A percentile compares a stretch with the other conserved stretches of the same genome.
Conservation (phyloP, 805 yeast species). For the Groenewaldozyma salmanticensis region DNA sequence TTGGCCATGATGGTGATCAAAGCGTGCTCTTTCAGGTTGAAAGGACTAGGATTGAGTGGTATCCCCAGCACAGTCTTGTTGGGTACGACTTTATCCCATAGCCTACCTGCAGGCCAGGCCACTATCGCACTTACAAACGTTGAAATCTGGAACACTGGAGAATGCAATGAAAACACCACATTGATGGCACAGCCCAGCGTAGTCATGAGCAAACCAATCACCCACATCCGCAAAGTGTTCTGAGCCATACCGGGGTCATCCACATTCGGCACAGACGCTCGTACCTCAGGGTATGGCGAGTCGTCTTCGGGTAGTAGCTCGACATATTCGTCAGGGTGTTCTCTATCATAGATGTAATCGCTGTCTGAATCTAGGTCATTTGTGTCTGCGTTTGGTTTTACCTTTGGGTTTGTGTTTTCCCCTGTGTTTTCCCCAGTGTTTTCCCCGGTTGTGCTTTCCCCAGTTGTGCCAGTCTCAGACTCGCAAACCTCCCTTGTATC, state of each 20-base stretch:
- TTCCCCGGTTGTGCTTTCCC: background rate
- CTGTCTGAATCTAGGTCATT: background rate
- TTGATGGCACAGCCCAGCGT: slow-evolving; percentile 51
- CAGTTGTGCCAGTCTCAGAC: background rate
- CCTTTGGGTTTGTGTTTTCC: background rate
- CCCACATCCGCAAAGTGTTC: slow-evolving; percentile 49
- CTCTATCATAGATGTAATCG: background rate
- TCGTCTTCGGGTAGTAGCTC: slow-evolving; percentile 20
- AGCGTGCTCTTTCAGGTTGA: slow-evolving; percentile 56
- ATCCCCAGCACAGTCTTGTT: slow-evolving; percentile 24
- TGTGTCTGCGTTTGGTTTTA: background rate
- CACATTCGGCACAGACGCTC: slow-evolving; percentile 51
- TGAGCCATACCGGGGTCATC: slow-evolving; percentile 43
- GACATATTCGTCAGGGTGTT: slow-evolving; percentile 9
- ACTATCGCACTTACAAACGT: slow-evolving; percentile 49
- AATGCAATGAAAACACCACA: slow-evolving; percentile 47
- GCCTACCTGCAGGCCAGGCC: slow-evolving; percentile 55
- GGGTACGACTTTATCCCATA: slow-evolving; percentile 36
- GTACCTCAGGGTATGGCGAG: slow-evolving; percentile 57
- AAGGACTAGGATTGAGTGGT: slow-evolving; percentile 48
- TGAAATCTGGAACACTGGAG: slow-evolving; percentile 44
- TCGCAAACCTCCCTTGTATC: too few species aligned
- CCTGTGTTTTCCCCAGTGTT: background rate
- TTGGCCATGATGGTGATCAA: slow-evolving; percentile 44
- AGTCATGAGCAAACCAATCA: slow-evolving; percentile 42